Evolutionary conservation across 257 asterid genomes (phyloP), one percentile per base, ranked within the genome.

Genomic region (Solanum sparsipilum): DNA sequence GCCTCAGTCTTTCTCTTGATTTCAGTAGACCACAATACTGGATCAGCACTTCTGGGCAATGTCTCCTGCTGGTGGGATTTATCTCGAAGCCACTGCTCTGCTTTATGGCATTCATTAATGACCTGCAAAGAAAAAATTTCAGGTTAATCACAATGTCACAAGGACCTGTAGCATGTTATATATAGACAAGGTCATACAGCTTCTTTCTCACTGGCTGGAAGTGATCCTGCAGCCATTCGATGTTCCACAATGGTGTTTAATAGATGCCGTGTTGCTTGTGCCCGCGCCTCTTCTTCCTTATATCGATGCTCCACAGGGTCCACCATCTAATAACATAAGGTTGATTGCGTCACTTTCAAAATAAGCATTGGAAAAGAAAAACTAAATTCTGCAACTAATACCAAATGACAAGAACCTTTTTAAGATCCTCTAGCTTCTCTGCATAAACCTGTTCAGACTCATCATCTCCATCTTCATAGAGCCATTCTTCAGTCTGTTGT

Each of bases 401-500:
- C 58, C 56, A 83, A 15, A n/a, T 78, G 60, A 58, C 38, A 88
- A n/a, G 21, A 87, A 96, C 99, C 99, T 93, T 94, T 91, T 93
- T 94, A 91, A 97, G 92, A 89, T 93, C 93, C 87, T 93, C 93
- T 84, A 97, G 91, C 90, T 92, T 95, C 90, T 92, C 86, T 7
- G 95, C 23, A 87, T 97, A 97, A 48, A 94, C 95, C 88, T 91
- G 36, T 90, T 95, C 98, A 89, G 99, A 88, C 92, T 97, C 99
- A 87, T 96, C 98, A 84, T 95, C 98, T 84, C 99, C 99, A 56
- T 94, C 99, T 86, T 94, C 98, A 88, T 97, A 97, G 56, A 97
- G 98, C 99, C 99, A 97, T 35, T 95, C 98, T 91, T 97, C 99
- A 21, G 96, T 94, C 89, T 90, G 94, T 84, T 94, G 99, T 90